A percentile compares a stretch with the other conserved stretches of the same genome.
Evolutionary conservation across 23 red algal genomes (phyloP).

Genomic region (Gracilaria vermiculophylla): DNA sequence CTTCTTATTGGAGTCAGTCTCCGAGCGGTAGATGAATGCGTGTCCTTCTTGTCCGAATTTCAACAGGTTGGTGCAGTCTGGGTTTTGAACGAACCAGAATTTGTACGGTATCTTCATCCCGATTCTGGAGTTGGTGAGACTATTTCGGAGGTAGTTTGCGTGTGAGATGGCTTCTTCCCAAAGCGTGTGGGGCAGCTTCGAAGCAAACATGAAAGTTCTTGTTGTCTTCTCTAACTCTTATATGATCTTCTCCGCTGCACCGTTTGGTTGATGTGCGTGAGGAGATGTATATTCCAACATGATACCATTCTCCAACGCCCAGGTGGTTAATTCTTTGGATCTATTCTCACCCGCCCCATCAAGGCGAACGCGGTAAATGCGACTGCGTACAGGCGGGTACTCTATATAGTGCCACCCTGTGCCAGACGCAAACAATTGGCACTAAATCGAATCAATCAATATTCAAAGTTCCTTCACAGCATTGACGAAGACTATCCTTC

Average conservation of each 20-base stretch:
- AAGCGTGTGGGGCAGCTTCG: background rate
- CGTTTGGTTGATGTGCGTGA: constrained; percentile 15
- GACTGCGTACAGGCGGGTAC: too few species aligned
- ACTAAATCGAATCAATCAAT: too few species aligned
- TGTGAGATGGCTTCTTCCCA: constrained; percentile 24
- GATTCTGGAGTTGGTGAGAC: background rate
- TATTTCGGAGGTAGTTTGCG: constrained; percentile 16
- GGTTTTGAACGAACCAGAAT: background rate
- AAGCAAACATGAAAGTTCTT: background rate
- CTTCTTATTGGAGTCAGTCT: background rate
- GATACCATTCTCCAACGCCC: background rate
- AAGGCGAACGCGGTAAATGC: background rate
- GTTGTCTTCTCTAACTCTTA: background rate
- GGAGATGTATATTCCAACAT: background rate
- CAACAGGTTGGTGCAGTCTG: background rate
- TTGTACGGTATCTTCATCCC: background rate
- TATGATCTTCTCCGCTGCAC: constrained; percentile 2
- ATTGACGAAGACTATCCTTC: too few species aligned
- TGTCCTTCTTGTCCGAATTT: background rate
- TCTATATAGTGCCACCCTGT: too few species aligned
- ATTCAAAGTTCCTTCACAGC: too few species aligned
- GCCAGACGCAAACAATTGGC: too few species aligned
- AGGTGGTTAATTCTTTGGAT: background rate
- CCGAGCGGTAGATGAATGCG: background rate
- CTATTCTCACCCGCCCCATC: constrained; percentile 4